A percentile compares a stretch with the other conserved stretches of the same genome.
These are phyloP conservation scores for Cladosporium sp. DNA, from an alignment of 2,329 filamentous ascomycete genomes.

Conservation along the genomic window DNA sequence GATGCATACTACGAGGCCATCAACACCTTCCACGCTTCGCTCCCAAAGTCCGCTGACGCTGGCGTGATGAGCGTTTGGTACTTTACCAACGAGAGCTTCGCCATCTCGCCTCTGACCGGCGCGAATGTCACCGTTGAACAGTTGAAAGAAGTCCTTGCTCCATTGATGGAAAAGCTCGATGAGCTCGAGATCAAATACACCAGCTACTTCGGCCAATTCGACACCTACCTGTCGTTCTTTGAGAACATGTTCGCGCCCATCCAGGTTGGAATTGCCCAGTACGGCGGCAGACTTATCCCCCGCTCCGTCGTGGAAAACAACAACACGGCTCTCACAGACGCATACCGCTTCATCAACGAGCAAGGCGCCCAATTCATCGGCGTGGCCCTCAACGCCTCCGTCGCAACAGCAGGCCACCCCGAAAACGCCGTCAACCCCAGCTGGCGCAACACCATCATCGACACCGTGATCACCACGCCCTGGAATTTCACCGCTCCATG, in stretches of 20 bases:
- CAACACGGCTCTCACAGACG: constrained; percentile 28
- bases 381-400: constrained; percentile 36
- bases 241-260: constrained; percentile 29
- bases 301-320: constrained; percentile 31
- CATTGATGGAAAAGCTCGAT: constrained; percentile 40
- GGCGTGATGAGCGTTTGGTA: constrained; percentile 49
- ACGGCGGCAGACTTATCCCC: constrained; percentile 32
- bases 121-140: constrained; percentile 43
- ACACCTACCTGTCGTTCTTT: constrained; percentile 31
- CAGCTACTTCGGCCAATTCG: constrained; percentile 27
- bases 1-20: constrained; percentile 49
- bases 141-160: constrained; percentile 42
- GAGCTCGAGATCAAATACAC: constrained; percentile 32
- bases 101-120: constrained; percentile 43
- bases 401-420: constrained; percentile 29
- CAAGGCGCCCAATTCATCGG: constrained; percentile 34
- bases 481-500: constrained; percentile 38
- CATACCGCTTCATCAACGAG: constrained; percentile 33
- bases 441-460: constrained; percentile 34
- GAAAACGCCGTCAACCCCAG: constrained; percentile 38
- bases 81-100: constrained; percentile 48
- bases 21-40: constrained; percentile 42
- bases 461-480: constrained; percentile 33
- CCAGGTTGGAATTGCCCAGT: constrained; percentile 27
- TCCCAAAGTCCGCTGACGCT: constrained; percentile 47